These are phyloP conservation scores for Trichoderma aggressivum DNA, from an alignment of 2,329 filamentous ascomycete species.

Conservation along the genomic window DNA sequence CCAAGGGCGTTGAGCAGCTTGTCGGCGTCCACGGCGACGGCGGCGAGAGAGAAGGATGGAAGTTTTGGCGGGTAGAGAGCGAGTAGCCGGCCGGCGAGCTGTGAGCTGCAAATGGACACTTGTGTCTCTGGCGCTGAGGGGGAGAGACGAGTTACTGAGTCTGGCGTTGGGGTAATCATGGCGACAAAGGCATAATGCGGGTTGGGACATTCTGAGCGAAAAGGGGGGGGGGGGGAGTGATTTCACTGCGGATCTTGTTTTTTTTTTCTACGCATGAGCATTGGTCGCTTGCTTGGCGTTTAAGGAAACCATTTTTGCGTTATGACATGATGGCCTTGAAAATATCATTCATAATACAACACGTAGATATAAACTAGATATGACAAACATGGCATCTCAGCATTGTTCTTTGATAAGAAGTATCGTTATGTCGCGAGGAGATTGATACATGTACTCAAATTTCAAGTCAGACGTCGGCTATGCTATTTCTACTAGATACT, in stretches of 20 bases:
- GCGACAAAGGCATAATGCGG: neutral
- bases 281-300: constrained; percentile 11
- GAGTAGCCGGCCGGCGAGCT: constrained; percentile 23
- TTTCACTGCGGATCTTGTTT: neutral
- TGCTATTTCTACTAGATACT: neutral
- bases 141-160: neutral
- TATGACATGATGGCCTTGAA: neutral
- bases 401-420: neutral
- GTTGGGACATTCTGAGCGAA: neutral
- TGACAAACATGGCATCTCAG: neutral
- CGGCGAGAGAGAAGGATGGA: constrained; percentile 75
- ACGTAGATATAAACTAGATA: neutral
- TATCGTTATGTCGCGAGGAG: neutral
- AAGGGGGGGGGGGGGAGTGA: neutral
- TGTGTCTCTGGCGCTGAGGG: neutral
- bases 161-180: constrained; percentile 1
- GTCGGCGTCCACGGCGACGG: constrained; percentile 72
- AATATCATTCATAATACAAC: neutral
- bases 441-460: neutral
- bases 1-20: constrained; percentile 79
- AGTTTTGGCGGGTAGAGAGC: constrained; percentile 72
- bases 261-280: constrained; percentile 3
- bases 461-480: neutral
- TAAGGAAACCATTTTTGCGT: neutral
- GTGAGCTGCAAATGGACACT: neutral